A percentile compares a stretch with the other conserved stretches of the same genome.
These are phyloP conservation scores for Xylaria castorea DNA, from an alignment of 495 filamentous ascomycete genomes.

Conservation along the genomic window DNA sequence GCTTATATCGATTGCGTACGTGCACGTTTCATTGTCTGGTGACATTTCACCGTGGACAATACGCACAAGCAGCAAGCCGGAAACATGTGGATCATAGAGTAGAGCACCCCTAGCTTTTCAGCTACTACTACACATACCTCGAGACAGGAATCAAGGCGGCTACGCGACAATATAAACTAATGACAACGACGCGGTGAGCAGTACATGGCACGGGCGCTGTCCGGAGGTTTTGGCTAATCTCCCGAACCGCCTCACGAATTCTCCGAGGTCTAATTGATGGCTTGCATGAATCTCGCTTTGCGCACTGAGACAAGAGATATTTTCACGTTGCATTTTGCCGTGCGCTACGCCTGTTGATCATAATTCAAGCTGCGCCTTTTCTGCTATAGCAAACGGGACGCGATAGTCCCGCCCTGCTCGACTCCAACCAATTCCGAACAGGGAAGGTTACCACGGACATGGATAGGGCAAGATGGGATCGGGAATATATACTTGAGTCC, in stretches of 20 bases:
- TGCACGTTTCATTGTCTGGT: neutral
- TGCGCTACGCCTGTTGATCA: neutral
- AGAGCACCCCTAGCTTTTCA: neutral
- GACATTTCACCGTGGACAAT: neutral
- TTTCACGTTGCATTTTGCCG: slow-evolving; percentile 19
- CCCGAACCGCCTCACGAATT: slow-evolving; percentile 1
- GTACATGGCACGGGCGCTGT: neutral
- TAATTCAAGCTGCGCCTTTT: neutral
- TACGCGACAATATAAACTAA: neutral
- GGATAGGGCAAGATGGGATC: neutral
- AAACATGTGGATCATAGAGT: neutral
- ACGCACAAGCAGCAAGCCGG: neutral
- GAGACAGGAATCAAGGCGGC: neutral
- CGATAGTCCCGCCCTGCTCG: neutral
- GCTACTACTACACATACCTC: neutral
- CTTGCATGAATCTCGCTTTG: neutral
- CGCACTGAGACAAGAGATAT: neutral
- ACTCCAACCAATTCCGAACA: neutral
- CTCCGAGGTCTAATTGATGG: neutral
- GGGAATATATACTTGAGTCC: neutral
- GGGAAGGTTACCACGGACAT: neutral
- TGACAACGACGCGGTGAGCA: neutral
- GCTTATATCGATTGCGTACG: neutral
- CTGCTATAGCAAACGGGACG: neutral
- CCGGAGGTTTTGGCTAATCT: slow-evolving; percentile 10